These are phyloP conservation scores for Ganoderma lingzhi DNA, from an alignment of 1,284 basidiomycete genomes.

Conservation along the genomic window DNA sequence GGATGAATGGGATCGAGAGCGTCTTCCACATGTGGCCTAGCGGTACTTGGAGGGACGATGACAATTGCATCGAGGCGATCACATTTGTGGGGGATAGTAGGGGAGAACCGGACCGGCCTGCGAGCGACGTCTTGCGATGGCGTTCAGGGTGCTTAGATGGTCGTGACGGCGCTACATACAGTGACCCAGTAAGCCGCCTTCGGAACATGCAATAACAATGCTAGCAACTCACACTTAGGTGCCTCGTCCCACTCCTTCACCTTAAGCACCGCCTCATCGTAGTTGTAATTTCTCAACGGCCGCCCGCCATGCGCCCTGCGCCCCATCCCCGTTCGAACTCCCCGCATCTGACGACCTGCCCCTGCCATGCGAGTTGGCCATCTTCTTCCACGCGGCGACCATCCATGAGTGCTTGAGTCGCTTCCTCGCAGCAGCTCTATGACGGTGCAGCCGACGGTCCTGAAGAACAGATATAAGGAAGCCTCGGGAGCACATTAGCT, in stretches of 20 bases:
- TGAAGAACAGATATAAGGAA: slow-evolving; percentile 38
- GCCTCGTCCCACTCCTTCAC: slow-evolving; percentile 99
- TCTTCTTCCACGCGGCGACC: slow-evolving; percentile 83
- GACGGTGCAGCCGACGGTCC: slow-evolving; percentile 95
- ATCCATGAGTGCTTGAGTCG: slow-evolving; percentile 96
- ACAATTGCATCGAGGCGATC: slow-evolving; percentile 34
- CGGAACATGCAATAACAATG: slow-evolving; percentile 9
- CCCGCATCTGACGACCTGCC: slow-evolving; percentile 47
- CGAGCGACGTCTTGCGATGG: slow-evolving; percentile 43
- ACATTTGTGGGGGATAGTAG: slow-evolving; percentile 43
- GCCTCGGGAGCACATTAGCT: neutral
- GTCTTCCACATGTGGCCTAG: slow-evolving; percentile 42
- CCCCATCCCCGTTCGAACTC: slow-evolving; percentile 18
- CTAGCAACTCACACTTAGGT: slow-evolving; percentile 75
- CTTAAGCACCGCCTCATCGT: slow-evolving; percentile 92
- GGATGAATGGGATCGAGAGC: slow-evolving; percentile 46
- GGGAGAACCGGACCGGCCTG: slow-evolving; percentile 40
- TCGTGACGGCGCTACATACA: slow-evolving; percentile 45
- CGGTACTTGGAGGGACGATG: slow-evolving; percentile 35
- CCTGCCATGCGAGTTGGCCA: slow-evolving; percentile 53
- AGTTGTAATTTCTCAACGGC: slow-evolving; percentile 81
- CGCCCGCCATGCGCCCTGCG: slow-evolving; percentile 50
- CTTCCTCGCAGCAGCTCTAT: slow-evolving; percentile 97
- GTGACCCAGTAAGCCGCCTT: slow-evolving; percentile 15
- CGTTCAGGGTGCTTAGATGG: slow-evolving; percentile 67